These are phyloP conservation scores for Colletotrichum lindemuthianum DNA, from an alignment of 2,329 filamentous ascomycete genomes.

Conservation along the genomic window DNA sequence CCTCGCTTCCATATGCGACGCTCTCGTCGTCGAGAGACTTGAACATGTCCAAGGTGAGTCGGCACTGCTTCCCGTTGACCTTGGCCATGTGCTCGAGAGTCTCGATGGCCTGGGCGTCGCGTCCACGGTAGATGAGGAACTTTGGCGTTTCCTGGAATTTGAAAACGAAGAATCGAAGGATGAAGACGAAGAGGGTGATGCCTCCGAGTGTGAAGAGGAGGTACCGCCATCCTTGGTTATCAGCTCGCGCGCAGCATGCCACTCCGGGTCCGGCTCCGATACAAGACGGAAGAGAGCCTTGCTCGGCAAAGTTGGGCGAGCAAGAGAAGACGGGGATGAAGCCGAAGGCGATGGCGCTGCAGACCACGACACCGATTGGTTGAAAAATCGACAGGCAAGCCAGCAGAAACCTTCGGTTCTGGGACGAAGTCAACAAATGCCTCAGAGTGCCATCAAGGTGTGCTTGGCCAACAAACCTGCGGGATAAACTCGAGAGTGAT, in stretches of 20 bases:
- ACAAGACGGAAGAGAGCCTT: conserved; percentile 56
- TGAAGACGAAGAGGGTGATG: conserved; percentile 63
- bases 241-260: conserved; percentile 44
- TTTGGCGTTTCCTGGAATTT: conserved; percentile 68
- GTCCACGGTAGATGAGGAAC: conserved; percentile 64
- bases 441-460: neutral
- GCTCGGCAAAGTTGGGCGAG: conserved; percentile 59
- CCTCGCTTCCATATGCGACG: conserved; percentile 35
- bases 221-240: conserved; percentile 70
- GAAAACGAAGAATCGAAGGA: conserved; percentile 65
- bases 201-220: conserved; percentile 64
- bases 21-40: conserved; percentile 38
- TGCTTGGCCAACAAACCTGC: conserved; percentile 41
- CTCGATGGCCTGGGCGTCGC: conserved; percentile 61
- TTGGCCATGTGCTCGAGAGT: conserved; percentile 65
- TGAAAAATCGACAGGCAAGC: conserved; percentile 65
- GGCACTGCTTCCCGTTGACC: conserved; percentile 51
- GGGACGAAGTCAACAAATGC: neutral
- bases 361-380: conserved; percentile 63
- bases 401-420: conserved; percentile 60
- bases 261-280: conserved; percentile 41
- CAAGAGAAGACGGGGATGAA: conserved; percentile 63
- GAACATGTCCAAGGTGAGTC: conserved; percentile 16
- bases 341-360: conserved; percentile 61
- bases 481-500: conserved; percentile 67